These are phyloP conservation scores for Volvox reticuliferus DNA, from an alignment of 139 green algal genomes.

Conservation along the genomic window DNA sequence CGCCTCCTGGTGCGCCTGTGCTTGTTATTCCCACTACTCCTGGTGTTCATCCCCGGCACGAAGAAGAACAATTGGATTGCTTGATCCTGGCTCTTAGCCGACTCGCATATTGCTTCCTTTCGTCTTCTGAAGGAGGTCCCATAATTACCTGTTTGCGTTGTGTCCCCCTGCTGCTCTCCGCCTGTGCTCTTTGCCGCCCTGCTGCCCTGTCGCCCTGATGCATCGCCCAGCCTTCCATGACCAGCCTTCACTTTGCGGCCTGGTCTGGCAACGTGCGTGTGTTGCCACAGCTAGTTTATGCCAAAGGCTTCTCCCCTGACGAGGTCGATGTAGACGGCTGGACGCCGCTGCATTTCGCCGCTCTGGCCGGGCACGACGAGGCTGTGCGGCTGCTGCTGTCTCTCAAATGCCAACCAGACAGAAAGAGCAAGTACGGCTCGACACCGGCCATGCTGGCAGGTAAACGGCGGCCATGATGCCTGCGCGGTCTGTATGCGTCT, in stretches of 20 bases:
- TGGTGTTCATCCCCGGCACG: too few species aligned
- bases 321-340: conserved; percentile 40
- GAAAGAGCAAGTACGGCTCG: background rate
- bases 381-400: background rate
- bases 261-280: conserved; percentile 29
- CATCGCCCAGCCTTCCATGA: conserved; percentile 22
- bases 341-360: conserved; percentile 45
- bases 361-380: conserved; percentile 17
- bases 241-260: conserved; percentile 35
- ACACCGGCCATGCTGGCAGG: background rate
- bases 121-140: too few species aligned
- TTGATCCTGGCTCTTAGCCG: too few species aligned
- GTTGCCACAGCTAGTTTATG: conserved; percentile 8
- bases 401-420: background rate
- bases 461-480: background rate
- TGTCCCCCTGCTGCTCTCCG: too few species aligned
- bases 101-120: too few species aligned
- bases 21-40: too few species aligned
- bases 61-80: too few species aligned
- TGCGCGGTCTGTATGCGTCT: too few species aligned
- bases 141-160: too few species aligned
- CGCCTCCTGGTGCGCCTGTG: too few species aligned
- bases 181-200: too few species aligned
- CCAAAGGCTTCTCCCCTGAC: conserved; percentile 26
- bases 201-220: too few species aligned